phyloP scores from a whole-genome alignment of 805 yeast genomes.

The Schwanniomyces pseudopolymorphus region DNA sequence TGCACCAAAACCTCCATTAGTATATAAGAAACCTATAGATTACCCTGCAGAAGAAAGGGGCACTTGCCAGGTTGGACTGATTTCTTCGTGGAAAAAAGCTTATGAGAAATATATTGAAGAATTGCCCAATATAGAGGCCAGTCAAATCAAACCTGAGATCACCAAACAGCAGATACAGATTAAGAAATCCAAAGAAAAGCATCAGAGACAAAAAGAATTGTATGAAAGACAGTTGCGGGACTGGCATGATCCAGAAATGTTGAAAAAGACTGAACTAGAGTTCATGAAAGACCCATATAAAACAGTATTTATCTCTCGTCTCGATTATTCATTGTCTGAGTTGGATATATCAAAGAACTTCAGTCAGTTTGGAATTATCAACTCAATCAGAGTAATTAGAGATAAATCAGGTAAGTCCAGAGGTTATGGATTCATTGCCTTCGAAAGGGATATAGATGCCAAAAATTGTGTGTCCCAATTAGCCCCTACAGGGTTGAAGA shows the following conservation, averaged over 20 bases:
- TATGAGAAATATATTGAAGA: slow-evolving; percentile 29
- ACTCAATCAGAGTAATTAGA: slow-evolving; percentile 42
- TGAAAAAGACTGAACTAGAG: slow-evolving; percentile 27
- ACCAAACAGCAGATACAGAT: slow-evolving; percentile 3
- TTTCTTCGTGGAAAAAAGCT: slow-evolving; percentile 31
- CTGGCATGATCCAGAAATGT: slow-evolving; percentile 30
- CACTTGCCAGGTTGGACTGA: slow-evolving; percentile 48
- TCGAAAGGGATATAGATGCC: slow-evolving; percentile 59
- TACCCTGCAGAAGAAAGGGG: slow-evolving; percentile 46
- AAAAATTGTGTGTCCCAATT: slow-evolving; percentile 59
- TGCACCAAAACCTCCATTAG: slow-evolving; percentile 57
- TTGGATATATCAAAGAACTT: slow-evolving; percentile 65
- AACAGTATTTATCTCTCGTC: slow-evolving; percentile 76
- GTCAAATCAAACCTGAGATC: not conserved
- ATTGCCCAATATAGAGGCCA: slow-evolving; percentile 1
- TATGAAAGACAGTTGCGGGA: slow-evolving; percentile 25
- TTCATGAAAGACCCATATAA: slow-evolving; percentile 60
- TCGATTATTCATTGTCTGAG: slow-evolving; percentile 65
- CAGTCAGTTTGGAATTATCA: slow-evolving; percentile 68
- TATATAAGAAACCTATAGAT: slow-evolving; percentile 49
- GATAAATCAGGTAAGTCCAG: slow-evolving; percentile 49
- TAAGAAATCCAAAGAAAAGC: slow-evolving; percentile 4
- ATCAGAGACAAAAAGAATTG: slow-evolving; percentile 11
- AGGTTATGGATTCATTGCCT: slow-evolving; percentile 86
- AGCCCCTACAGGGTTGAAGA: slow-evolving; percentile 41